phyloP scores from a whole-genome alignment of 2,329 filamentous ascomycete species.

The Fusarium liriodendri region DNA sequence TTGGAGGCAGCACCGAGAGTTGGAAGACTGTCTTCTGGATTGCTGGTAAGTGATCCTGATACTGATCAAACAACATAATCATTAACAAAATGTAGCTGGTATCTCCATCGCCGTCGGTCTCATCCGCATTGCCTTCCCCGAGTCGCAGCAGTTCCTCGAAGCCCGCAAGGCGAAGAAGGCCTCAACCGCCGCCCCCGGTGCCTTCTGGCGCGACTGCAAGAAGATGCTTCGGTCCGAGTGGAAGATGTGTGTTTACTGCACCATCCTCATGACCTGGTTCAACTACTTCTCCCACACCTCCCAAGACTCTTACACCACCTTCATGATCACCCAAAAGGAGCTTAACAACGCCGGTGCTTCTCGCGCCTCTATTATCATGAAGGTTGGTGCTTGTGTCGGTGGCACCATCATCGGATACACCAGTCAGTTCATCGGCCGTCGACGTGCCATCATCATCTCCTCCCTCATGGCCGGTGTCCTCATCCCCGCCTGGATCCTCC shows the following conservation, averaged over 20 bases:
- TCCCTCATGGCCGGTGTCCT: slow-evolving; percentile 69
- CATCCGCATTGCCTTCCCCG: slow-evolving; percentile 75
- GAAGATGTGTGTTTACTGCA: slow-evolving; percentile 81
- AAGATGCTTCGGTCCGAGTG: slow-evolving; percentile 77
- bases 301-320: slow-evolving; percentile 85
- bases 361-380: slow-evolving; percentile 85
- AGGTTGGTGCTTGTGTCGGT: slow-evolving; percentile 79
- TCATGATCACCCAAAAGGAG: slow-evolving; percentile 80
- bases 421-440: slow-evolving; percentile 80
- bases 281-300: slow-evolving; percentile 82
- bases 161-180: slow-evolving; percentile 66
- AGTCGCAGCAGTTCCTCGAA: slow-evolving; percentile 80
- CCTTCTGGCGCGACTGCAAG: slow-evolving; percentile 77
- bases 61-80: rapidly evolving
- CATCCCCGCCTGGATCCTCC: slow-evolving; percentile 78
- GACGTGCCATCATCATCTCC: slow-evolving; percentile 72
- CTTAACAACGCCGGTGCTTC: slow-evolving; percentile 72
- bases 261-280: slow-evolving; percentile 83
- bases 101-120: slow-evolving; percentile 77
- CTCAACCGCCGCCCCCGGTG: slow-evolving; percentile 55
- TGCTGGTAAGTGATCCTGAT: slow-evolving; percentile 52
- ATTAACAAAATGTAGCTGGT: slow-evolving; percentile 57
- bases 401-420: slow-evolving; percentile 79
- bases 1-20: slow-evolving; percentile 70
- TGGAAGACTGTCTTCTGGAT: slow-evolving; percentile 86